A percentile compares a stretch with the other conserved stretches of the same genome.
These are phyloP conservation scores for Torrubiellomyces zombiae DNA, from an alignment of 2,329 filamentous ascomycete genomes.

Conservation along the genomic window DNA sequence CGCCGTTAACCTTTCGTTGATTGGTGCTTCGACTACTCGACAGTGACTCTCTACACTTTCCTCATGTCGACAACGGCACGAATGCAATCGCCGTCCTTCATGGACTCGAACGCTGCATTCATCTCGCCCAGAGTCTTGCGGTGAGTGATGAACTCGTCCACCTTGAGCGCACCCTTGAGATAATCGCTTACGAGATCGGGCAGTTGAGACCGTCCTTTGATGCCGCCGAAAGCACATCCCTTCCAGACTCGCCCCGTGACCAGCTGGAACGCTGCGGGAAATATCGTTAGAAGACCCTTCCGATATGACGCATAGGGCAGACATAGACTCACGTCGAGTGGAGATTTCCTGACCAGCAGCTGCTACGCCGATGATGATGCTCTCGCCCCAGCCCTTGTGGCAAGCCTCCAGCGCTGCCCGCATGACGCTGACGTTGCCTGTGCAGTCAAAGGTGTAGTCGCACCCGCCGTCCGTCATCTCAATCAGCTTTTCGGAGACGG, in stretches of 20 bases:
- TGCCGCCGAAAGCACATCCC: conserved; percentile 92
- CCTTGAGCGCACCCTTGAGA: conserved; percentile 77
- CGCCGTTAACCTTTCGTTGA: no score
- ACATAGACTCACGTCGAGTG: conserved; percentile 62
- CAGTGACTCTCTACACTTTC: conserved; percentile 11
- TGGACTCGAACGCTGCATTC: conserved; percentile 78
- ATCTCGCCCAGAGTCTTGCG: conserved; percentile 68
- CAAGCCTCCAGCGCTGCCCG: conserved; percentile 88
- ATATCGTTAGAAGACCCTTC: no score
- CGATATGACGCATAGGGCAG: neutral
- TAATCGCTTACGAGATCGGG: conserved; percentile 80
- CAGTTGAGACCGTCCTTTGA: conserved; percentile 92
- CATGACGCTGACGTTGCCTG: conserved; percentile 93
- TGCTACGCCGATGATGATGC: conserved; percentile 93
- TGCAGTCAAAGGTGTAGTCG: conserved; percentile 99
- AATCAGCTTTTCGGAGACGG: conserved; percentile 78
- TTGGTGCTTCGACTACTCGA: no score
- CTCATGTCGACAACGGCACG: conserved; percentile 70
- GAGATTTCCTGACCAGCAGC: conserved; percentile 91
- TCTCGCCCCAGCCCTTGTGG: conserved; percentile 98
- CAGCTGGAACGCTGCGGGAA: conserved; percentile 87
- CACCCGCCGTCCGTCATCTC: conserved; percentile 97
- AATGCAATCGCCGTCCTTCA: conserved; percentile 96
- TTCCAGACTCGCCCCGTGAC: conserved; percentile 97
- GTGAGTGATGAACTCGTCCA: conserved; percentile 98